These are phyloP conservation scores for Pelargonium citronellum DNA, from an alignment of 441 rosid species.

Conservation along the genomic window DNA sequence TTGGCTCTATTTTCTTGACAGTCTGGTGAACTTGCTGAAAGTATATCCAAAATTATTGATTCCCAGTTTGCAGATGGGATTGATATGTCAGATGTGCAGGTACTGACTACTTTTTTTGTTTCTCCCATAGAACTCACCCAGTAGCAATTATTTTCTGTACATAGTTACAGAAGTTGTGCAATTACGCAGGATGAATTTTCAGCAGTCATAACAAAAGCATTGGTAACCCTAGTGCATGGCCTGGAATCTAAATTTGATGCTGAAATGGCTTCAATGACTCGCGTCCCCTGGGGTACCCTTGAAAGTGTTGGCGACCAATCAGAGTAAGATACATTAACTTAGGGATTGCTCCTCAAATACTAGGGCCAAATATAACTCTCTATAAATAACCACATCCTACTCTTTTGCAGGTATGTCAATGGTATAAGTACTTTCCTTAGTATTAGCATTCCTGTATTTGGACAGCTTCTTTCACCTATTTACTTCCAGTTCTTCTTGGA, in stretches of 20 bases:
- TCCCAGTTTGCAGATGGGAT: constrained; percentile 72
- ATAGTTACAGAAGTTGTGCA: constrained; percentile 21
- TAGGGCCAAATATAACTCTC: constrained; percentile 11
- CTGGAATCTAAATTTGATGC: constrained; percentile 91
- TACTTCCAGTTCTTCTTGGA: constrained; percentile 94
- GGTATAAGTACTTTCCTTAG: constrained; percentile 72
- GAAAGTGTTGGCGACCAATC: constrained; percentile 99
- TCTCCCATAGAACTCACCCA: no score
- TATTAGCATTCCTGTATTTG: constrained; percentile 76
- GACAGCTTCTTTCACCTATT: constrained; percentile 79
- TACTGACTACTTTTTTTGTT: constrained; percentile 24
- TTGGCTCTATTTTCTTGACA: constrained; percentile 36
- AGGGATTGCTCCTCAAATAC: constrained; percentile 13
- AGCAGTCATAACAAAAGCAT: constrained; percentile 81
- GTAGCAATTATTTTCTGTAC: constrained; percentile 21
- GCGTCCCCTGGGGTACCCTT: constrained; percentile 94
- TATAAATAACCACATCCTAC: constrained; percentile 19
- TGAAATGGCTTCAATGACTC: constrained; percentile 96
- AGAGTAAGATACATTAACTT: constrained; percentile 44
- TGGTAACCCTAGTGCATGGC: constrained; percentile 88
- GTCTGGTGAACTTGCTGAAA: constrained; percentile 97
- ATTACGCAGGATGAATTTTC: constrained; percentile 89
- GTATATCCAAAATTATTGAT: constrained; percentile 87
- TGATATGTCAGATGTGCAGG: constrained; percentile 90
- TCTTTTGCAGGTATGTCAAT: constrained; percentile 77